Conservation (phyloP, 371 early-diverging fungal species). For the Chytridiales sp. region DNA sequence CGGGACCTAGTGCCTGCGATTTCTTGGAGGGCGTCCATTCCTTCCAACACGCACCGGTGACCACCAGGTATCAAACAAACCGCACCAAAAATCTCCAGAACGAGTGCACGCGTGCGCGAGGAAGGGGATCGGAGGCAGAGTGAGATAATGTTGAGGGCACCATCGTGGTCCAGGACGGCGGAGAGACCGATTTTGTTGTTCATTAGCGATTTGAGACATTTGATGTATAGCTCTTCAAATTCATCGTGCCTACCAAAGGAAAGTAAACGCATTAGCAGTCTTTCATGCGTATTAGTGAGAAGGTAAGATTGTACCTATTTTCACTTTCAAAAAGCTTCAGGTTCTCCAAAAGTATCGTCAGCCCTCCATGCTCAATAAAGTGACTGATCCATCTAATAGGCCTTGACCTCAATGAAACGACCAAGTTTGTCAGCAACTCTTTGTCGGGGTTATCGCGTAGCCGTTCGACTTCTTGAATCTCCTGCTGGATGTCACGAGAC, state of each 20-base stretch:
- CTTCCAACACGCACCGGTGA: slow-evolving; percentile 47
- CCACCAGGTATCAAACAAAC: slow-evolving; percentile 58
- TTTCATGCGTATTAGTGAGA: neutral
- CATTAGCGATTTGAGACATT: slow-evolving; percentile 54
- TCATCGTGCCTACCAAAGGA: slow-evolving; percentile 36
- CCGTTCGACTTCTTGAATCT: slow-evolving; percentile 38
- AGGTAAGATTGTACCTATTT: slow-evolving; percentile 15
- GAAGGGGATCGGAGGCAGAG: slow-evolving; percentile 49
- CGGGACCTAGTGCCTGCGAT: slow-evolving; percentile 35
- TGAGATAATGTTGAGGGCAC: slow-evolving; percentile 45
- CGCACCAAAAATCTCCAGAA: slow-evolving; percentile 54
- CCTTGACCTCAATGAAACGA: slow-evolving; percentile 44
- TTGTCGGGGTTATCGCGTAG: slow-evolving; percentile 35
- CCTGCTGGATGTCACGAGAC: slow-evolving; percentile 31
- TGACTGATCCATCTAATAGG: slow-evolving; percentile 54
- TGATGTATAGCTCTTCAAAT: slow-evolving; percentile 52
- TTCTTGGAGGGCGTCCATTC: slow-evolving; percentile 43
- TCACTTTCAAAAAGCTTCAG: slow-evolving; percentile 37
- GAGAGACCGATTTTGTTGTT: slow-evolving; percentile 57
- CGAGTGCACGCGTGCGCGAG: slow-evolving; percentile 41
- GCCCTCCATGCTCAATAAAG: slow-evolving; percentile 52
- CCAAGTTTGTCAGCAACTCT: slow-evolving; percentile 42
- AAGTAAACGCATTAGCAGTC: neutral
- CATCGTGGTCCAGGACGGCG: slow-evolving; percentile 48
- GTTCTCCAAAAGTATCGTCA: slow-evolving; percentile 44